Percentiles rank a stretch among this genome's conserved stretches.
Conservation (phyloP, 768 basidiomycete genomes). For the Suillus lakei region DNA sequence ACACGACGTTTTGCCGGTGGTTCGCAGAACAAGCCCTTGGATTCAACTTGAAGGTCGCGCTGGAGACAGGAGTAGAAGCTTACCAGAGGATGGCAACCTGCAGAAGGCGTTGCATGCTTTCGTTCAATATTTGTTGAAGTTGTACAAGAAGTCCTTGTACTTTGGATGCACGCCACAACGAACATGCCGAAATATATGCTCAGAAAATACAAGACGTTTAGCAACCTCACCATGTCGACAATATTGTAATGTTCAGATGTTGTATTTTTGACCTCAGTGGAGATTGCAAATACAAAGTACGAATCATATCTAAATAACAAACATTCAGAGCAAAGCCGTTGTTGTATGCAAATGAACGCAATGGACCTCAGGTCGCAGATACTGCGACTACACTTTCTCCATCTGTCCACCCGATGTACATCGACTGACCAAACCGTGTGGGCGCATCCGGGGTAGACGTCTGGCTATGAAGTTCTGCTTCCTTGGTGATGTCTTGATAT, state of each 20-base stretch:
- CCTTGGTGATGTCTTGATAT: background rate
- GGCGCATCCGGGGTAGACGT: background rate
- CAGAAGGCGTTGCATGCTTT: conserved; percentile 6
- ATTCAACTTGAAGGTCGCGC: conserved; percentile 22
- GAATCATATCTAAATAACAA: conserved; percentile 5
- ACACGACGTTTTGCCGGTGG: conserved; percentile 13
- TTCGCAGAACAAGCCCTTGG: conserved; percentile 27
- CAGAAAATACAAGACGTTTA: conserved; percentile 1
- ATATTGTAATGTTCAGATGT: background rate
- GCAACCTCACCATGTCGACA: conserved; percentile 1
- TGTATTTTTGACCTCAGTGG: background rate
- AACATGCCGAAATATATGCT: background rate
- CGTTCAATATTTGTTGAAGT: background rate
- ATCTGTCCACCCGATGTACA: conserved; percentile 54
- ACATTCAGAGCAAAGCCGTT: conserved; percentile 1
- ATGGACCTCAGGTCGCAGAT: conserved; percentile 2
- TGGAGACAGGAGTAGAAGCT: conserved; percentile 21
- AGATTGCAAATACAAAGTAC: background rate
- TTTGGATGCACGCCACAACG: background rate
- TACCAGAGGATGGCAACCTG: conserved; percentile 5
- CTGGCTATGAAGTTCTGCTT: too few relatives aligned
- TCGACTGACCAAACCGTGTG: conserved; percentile 48
- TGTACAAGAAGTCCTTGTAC: conserved; percentile 34
- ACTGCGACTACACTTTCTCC: conserved; percentile 33
- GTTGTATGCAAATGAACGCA: background rate